These are phyloP conservation scores for Lactarius trivialis DNA, from an alignment of 768 basidiomycete genomes.

Conservation along the genomic window DNA sequence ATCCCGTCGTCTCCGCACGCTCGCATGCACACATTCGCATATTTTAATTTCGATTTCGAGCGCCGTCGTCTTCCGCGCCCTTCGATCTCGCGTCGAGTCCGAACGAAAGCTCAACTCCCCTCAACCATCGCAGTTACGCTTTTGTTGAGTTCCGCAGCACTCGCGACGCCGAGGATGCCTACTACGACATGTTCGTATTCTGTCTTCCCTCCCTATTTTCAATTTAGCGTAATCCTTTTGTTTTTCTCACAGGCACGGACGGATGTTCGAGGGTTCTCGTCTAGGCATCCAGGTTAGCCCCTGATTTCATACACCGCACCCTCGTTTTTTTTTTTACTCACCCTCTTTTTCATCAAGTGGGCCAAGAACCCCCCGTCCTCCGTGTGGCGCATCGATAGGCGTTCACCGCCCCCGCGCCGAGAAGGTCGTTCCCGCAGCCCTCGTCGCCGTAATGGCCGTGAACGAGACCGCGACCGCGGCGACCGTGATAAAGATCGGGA, in stretches of 20 bases:
- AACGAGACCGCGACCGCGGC: constrained; percentile 29
- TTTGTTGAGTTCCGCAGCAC: constrained; percentile 79
- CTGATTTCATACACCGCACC: background rate
- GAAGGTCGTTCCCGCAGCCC: constrained; percentile 38
- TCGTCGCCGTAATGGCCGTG: constrained; percentile 37
- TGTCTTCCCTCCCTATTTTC: background rate
- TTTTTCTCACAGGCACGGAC: constrained; percentile 53
- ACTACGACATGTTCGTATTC: constrained; percentile 63
- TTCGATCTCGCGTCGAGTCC: constrained; percentile 26
- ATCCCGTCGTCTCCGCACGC: constrained; percentile 21
- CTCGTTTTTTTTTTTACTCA: background rate
- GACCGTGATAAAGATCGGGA: constrained; percentile 30
- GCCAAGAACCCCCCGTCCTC: constrained; percentile 78
- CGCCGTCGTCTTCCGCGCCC: constrained; percentile 25
- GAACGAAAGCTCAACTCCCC: constrained; percentile 53
- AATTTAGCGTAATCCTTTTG: background rate
- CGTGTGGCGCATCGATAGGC: constrained; percentile 72
- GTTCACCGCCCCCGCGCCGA: constrained; percentile 39
- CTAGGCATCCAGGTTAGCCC: constrained; percentile 63
- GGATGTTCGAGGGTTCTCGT: constrained; percentile 65
- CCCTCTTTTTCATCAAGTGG: constrained; percentile 41
- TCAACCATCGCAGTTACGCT: constrained; percentile 61
- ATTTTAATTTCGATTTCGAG: constrained; percentile 23
- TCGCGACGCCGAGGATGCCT: constrained; percentile 77
- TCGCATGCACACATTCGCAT: constrained; percentile 9